Base-by-base conservation (phyloP, 352 stramenopile genomes). In the Globisporangium irregulare region DNA sequence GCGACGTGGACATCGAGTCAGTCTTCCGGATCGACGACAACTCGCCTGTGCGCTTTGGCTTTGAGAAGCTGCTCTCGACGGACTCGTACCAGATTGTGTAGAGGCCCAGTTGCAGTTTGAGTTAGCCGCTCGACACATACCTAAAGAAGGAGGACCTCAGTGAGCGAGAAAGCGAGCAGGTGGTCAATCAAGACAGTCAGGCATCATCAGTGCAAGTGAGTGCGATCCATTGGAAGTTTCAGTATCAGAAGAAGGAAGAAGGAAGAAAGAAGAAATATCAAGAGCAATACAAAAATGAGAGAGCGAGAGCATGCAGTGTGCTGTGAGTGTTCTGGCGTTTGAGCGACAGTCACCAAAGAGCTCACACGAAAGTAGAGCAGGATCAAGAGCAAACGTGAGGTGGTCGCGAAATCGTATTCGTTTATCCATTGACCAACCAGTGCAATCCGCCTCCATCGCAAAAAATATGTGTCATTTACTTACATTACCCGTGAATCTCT, bases 71-170 rank as follows among this genome's bases (percentile, higher is more conserved):
- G 64, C 79, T 96, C 53, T 94, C 86, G 62, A 93, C 88, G 56
- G 86, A 96, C 62, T 82, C 82, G 73, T 96, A 96, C 75, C 83
- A 93, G 68, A 91, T 96, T 77, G 83, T 92, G 76, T 96, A 94
- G 82, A 92, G n/a, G 27, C 27, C 54, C 7, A 25, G 36, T 41
- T 22, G 54, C 54, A 60, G 27, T 60, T 43, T 60, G 54, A 20
- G 20, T 24, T 60, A 27, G 53, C 15, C 12, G 41, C 12, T 15
- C 7, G 14, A 15, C 14, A 48, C 15, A 4, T 48, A 20, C 41
- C 4, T 48, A 41, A n/a, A 48, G 34, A n/a, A 48, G 22, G 15
- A 22, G 41, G 54, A 25, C 5, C 14, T 43, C 18, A 59, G 25
- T 27, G 25, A 59, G 53, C 25, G 24, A 27, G 22, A 6, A 58